Percentiles rank a stretch among this genome's conserved stretches.
Evolutionary conservation across 495 filamentous ascomycete genomes (phyloP).

Genomic region (Articulospora tetracladia): DNA sequence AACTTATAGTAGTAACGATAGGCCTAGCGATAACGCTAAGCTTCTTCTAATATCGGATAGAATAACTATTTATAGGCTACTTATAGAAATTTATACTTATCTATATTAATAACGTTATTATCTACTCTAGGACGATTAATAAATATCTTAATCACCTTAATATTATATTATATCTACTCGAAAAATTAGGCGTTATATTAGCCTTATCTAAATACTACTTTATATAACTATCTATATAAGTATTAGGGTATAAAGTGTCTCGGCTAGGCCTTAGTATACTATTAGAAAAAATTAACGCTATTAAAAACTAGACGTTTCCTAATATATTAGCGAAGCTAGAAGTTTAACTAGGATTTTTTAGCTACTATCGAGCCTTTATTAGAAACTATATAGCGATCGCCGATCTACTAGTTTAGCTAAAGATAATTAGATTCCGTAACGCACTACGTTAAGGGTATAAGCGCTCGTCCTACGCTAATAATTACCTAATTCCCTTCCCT

Average conservation of each 20-base stretch:
- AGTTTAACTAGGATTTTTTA: not conserved
- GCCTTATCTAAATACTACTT: not conserved
- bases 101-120: constrained; percentile 1
- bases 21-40: not conserved
- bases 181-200: not conserved
- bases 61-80: not conserved
- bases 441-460: not conserved
- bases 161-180: not conserved
- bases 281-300: not conserved
- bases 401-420: not conserved
- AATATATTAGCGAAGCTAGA: not conserved
- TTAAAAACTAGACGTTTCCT: not conserved
- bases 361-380: not conserved
- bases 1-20: not conserved
- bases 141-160: not conserved
- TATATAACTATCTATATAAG: constrained; percentile 1
- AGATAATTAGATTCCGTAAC: not conserved
- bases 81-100: constrained; percentile 1
- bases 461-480: not conserved
- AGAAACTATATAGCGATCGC: not conserved
- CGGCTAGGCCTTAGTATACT: not conserved
- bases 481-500: not conserved
- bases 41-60: not conserved
- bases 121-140: not conserved
- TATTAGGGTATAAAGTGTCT: not conserved